Base-by-base conservation (phyloP, 148 eudicot species). In the Chenopodium quinoa region DNA sequence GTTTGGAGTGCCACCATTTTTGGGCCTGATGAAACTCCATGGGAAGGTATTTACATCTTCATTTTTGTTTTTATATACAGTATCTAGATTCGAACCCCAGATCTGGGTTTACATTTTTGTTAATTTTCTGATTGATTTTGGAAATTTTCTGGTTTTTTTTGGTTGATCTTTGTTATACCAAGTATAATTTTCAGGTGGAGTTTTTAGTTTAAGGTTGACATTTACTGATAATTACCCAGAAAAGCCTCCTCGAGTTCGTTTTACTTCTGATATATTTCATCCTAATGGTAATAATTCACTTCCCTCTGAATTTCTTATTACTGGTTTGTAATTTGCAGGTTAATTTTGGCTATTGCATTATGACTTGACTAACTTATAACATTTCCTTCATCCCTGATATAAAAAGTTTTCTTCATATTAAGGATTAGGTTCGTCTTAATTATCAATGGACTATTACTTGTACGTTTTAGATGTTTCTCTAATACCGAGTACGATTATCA, bases 1-100 rank as follows among this genome's bases (percentile, higher is more conserved):
- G 87, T 85, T 19, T 85, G 87, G 87, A 78, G 84, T 14, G 87
- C 87, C 20, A 82, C 84, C 73, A 85, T 85, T 74, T 85, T 85
- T 48, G 87, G 87, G 66, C 87, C 87, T 2, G 87, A 85, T 71
- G 87, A 85, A 40, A 73, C 79, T 64, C 84, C 87, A 12, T 85
- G 87, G 87, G 87, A 85, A 81, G 87, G 87, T 40, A 40, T 40
- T 40, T 85, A 2, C 4, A 9, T 67, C 10, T 46, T 2, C 27
- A 2, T 20, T 52, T 52, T 52, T 2, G 16, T 10, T 52, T 52
- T 52, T 52, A 14, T 52, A 3, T 3, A 31, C 32, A 2, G 32
- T 31, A 52, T 52, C 56, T 22, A 5, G 44, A 7, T 62, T 76
- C 46, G 78, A 73, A 73, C 60, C 60, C 60, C 76, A 73, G 76